A percentile compares a stretch with the other conserved stretches of the same genome.
Evolutionary conservation across 345 rosid genomes (phyloP).

Genomic region (Arabidopsis arenosa): DNA sequence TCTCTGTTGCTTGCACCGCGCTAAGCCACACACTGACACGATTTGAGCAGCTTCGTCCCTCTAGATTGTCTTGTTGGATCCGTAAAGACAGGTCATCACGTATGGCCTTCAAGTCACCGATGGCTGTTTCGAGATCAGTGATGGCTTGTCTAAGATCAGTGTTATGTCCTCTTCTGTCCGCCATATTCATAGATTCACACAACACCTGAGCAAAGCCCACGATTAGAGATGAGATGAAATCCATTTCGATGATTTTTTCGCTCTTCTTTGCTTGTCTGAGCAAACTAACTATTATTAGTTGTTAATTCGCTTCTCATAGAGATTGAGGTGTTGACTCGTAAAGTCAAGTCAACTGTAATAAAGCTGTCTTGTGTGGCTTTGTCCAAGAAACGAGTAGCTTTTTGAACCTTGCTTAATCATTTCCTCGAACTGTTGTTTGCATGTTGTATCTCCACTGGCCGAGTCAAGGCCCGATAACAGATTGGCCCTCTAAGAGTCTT

Average conservation of each 20-base stretch:
- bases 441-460: background rate
- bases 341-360: constrained; percentile 24
- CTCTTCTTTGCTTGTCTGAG: constrained; percentile 22
- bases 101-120: constrained; percentile 32
- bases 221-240: constrained; percentile 33
- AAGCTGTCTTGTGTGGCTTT: background rate
- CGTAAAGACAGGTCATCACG: constrained; percentile 35
- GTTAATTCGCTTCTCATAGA: background rate
- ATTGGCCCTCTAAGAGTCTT: constrained; percentile 3
- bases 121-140: constrained; percentile 37
- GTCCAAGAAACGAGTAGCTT: constrained; percentile 17
- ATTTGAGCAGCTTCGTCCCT: constrained; percentile 35
- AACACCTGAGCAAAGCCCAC: constrained; percentile 33
- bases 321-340: constrained; percentile 1
- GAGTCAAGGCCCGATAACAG: constrained; percentile 14
- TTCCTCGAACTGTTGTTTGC: constrained; percentile 12
- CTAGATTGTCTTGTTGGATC: constrained; percentile 21
- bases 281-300: background rate
- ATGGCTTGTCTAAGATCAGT: constrained; percentile 31
- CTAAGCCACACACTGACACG: constrained; percentile 34
- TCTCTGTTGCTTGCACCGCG: constrained; percentile 11
- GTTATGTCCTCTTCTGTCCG: constrained; percentile 14
- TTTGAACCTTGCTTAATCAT: background rate
- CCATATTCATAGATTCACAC: constrained; percentile 36
- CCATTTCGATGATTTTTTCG: constrained; percentile 30